A percentile compares a stretch with the other conserved stretches of the same genome.
phyloP scores from a whole-genome alignment of 148 eudicot genomes.

The Silene uniflora region DNA sequence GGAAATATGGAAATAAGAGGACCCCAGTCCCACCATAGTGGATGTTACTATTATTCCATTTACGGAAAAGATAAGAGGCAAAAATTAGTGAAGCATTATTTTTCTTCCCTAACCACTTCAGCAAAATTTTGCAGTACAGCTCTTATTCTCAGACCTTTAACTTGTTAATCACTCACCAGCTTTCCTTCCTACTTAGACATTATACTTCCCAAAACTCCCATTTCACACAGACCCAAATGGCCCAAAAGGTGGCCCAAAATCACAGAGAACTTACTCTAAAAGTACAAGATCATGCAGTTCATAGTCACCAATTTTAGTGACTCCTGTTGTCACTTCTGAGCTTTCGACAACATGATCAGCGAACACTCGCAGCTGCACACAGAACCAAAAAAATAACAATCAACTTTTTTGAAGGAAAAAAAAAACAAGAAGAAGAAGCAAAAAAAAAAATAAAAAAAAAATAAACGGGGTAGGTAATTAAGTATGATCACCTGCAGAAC shows the following conservation, averaged over 20 bases:
- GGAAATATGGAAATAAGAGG: not conserved
- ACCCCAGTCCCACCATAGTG: not conserved
- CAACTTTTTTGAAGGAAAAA: not conserved
- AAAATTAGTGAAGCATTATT: not conserved
- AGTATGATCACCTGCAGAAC: not conserved
- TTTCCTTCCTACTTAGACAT: not conserved
- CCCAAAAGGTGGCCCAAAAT: slow-evolving; percentile 17
- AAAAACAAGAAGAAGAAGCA: no score
- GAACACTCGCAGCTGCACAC: slow-evolving; percentile 73
- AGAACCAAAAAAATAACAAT: not conserved
- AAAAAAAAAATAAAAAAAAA: not conserved
- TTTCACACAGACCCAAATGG: not conserved
- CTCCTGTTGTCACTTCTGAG: slow-evolving; percentile 95
- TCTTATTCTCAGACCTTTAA: not conserved
- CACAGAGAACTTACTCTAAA: slow-evolving; percentile 63
- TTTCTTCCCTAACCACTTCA: slow-evolving; percentile 5
- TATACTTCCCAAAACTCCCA: not conserved
- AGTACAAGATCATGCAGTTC: slow-evolving; percentile 98
- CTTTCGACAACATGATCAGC: slow-evolving; percentile 97
- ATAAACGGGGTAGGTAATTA: not conserved
- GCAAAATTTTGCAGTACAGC: not conserved
- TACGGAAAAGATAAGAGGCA: not conserved
- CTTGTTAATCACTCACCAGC: not conserved
- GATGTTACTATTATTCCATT: not conserved
- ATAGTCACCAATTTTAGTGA: slow-evolving; percentile 85